Percentiles rank a stretch among this genome's conserved stretches.
phyloP scores from a whole-genome alignment of 306 rosid species.

The Fragaria ananassa region DNA sequence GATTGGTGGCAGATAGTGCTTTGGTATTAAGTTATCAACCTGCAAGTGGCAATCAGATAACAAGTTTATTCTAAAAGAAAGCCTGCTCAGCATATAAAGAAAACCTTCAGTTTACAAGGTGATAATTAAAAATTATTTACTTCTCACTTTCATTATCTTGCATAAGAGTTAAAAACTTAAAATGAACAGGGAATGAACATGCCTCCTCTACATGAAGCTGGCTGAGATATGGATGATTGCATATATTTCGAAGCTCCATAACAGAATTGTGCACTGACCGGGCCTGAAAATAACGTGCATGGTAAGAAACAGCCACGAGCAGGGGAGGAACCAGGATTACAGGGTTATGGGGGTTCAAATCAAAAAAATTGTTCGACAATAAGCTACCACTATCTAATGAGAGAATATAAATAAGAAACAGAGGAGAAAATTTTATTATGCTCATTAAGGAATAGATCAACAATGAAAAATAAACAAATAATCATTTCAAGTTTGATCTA shows the following conservation, averaged over 20 bases:
- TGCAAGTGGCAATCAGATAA: constrained; percentile 34
- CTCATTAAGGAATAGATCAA: too few species aligned
- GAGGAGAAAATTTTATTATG: too few species aligned
- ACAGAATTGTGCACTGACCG: constrained; percentile 98
- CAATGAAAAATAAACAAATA: too few species aligned
- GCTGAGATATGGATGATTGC: constrained; percentile 98
- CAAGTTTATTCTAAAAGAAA: constrained; percentile 9
- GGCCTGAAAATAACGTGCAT: constrained; percentile 40
- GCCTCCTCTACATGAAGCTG: constrained; percentile 98
- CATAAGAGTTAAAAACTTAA: constrained; percentile 6
- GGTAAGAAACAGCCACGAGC: background rate
- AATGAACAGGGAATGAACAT: constrained; percentile 32
- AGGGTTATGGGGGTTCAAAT: too few species aligned
- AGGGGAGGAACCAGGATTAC: too few species aligned
- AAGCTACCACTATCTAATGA: too few species aligned
- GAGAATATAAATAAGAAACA: too few species aligned
- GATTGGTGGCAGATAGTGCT: constrained; percentile 89
- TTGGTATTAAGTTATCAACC: constrained; percentile 85
- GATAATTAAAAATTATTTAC: constrained; percentile 13
- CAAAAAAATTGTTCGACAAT: too few species aligned
- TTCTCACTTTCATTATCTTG: constrained; percentile 20
- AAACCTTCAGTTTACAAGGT: constrained; percentile 7
- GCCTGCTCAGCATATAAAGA: background rate
- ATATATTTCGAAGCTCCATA: constrained; percentile 98
- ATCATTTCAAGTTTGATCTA: too few species aligned